phyloP scores from a whole-genome alignment of 805 yeast genomes.

The Starmerella lactis-condensi region DNA sequence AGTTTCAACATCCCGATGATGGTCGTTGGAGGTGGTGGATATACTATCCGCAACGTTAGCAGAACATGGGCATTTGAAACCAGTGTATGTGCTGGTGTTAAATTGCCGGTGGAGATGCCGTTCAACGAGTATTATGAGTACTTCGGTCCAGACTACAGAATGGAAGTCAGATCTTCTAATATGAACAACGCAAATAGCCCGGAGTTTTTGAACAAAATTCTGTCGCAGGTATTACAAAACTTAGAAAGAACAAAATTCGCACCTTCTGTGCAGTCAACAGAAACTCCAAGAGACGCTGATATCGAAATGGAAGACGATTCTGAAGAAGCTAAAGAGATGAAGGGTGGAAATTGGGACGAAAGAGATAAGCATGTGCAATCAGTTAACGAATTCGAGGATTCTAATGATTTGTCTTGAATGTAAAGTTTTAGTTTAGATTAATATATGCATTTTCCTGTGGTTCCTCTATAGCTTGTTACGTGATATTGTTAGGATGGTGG shows the following conservation, averaged over 20 bases:
- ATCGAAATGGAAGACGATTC: constrained; percentile 78
- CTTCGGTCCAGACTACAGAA: constrained; percentile 89
- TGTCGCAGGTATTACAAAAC: constrained; percentile 57
- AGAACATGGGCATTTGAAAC: constrained; percentile 95
- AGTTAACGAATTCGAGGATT: constrained; percentile 62
- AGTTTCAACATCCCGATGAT: constrained; percentile 78
- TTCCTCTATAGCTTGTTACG: background rate
- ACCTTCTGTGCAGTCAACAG: constrained; percentile 88
- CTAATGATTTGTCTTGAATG: constrained; percentile 13
- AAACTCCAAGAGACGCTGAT: constrained; percentile 80
- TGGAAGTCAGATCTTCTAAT: constrained; percentile 86
- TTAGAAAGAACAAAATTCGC: constrained; percentile 84
- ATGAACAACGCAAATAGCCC: constrained; percentile 93
- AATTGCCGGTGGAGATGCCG: constrained; percentile 42
- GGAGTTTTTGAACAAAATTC: constrained; percentile 71
- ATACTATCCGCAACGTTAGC: constrained; percentile 87
- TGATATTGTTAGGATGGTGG: background rate
- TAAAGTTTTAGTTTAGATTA: background rate
- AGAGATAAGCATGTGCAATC: constrained; percentile 57
- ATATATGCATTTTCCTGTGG: background rate
- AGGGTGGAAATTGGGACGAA: constrained; percentile 79
- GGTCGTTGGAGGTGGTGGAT: constrained; percentile 95
- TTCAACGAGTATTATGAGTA: constrained; percentile 94
- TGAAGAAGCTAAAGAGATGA: constrained; percentile 56
- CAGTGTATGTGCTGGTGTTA: constrained; percentile 47